A percentile compares a stretch with the other conserved stretches of the same genome.
Conservation (phyloP, 495 filamentous ascomycete genomes). For the Antarctomyces pellizariae region DNA sequence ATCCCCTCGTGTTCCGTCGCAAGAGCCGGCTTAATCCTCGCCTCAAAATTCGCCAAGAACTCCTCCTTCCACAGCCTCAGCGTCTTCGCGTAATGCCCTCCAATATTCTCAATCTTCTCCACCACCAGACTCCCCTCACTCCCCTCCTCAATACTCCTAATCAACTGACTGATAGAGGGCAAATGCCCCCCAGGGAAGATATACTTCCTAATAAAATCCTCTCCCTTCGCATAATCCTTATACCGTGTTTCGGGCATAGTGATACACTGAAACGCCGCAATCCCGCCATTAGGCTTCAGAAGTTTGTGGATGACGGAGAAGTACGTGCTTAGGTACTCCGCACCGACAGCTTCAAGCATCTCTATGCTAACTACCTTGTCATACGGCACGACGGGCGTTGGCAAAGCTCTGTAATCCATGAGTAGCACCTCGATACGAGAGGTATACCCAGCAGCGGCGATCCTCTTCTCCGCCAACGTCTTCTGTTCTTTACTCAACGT, state of each 20-base stretch:
- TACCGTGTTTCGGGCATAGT: slow-evolving; percentile 42
- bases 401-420: slow-evolving; percentile 34
- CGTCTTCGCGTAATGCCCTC: slow-evolving; percentile 44
- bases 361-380: slow-evolving; percentile 52
- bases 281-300: slow-evolving; percentile 36
- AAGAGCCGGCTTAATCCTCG: slow-evolving; percentile 28
- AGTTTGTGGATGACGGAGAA: slow-evolving; percentile 32
- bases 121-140: slow-evolving; percentile 33
- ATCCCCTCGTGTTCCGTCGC: slow-evolving; percentile 26
- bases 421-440: slow-evolving; percentile 31
- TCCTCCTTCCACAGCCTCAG: slow-evolving; percentile 40
- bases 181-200: slow-evolving; percentile 57
- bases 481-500: slow-evolving; percentile 40
- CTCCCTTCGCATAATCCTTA: slow-evolving; percentile 19
- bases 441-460: slow-evolving; percentile 25
- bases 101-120: slow-evolving; percentile 40
- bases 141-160: slow-evolving; percentile 31
- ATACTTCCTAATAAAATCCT: slow-evolving; percentile 45
- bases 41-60: slow-evolving; percentile 36
- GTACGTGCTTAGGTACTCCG: slow-evolving; percentile 35
- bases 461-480: slow-evolving; percentile 30
- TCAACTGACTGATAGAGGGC: slow-evolving; percentile 36
- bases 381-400: slow-evolving; percentile 26
- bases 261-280: slow-evolving; percentile 52
- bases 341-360: slow-evolving; percentile 54